Evolutionary conservation across 495 filamentous ascomycete genomes (phyloP).

Genomic region (Annulohypoxylon nitens): DNA sequence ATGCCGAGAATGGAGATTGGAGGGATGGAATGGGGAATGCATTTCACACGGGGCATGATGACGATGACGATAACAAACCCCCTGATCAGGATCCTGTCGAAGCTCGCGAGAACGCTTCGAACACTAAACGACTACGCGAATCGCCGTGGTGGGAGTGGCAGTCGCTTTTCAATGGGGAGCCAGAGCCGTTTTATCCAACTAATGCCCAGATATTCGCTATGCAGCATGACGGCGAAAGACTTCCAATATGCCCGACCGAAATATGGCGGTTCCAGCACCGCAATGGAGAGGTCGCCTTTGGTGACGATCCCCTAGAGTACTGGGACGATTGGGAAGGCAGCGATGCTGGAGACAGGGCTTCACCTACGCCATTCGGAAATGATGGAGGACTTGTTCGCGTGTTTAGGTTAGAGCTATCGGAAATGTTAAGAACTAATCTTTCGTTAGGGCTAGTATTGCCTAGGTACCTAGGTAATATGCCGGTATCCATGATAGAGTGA

Average conservation of each 20-base stretch:
- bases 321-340: conserved; percentile 37
- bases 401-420: neutral
- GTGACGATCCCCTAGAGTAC: conserved; percentile 26
- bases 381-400: neutral
- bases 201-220: neutral
- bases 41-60: neutral
- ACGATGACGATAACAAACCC: neutral
- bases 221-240: neutral
- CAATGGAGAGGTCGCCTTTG: conserved; percentile 30
- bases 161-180: neutral
- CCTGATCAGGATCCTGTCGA: neutral
- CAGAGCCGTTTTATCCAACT: neutral
- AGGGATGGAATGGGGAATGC: neutral
- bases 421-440: too few species aligned
- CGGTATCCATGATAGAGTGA: too few species aligned
- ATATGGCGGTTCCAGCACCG: conserved; percentile 36
- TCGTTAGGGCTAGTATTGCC: too few species aligned
- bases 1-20: conserved; percentile 1
- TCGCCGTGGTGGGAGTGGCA: conserved; percentile 15
- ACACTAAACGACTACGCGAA: neutral
- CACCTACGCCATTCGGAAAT: conserved; percentile 8
- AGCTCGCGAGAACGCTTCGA: conserved; percentile 13
- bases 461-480: too few species aligned
- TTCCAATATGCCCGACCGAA: neutral
- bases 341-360: conserved; percentile 30